These are phyloP conservation scores for Leccinum olivaceopallidum DNA, from an alignment of 768 basidiomycete species.

Conservation along the genomic window DNA sequence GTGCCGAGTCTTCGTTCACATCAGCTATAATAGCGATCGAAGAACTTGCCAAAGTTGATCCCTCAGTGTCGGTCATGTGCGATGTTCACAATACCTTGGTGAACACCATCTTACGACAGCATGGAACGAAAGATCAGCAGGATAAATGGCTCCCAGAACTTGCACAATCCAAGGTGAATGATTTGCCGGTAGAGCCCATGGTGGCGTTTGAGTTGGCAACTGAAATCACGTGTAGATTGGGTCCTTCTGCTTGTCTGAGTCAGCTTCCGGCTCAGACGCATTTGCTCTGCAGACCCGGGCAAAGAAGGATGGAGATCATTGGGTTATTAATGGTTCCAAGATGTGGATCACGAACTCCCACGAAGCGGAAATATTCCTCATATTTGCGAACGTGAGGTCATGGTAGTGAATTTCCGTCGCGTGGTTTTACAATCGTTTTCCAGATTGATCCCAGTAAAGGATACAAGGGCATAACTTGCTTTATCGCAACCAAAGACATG, in stretches of 20 bases:
- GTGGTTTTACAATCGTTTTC: neutral
- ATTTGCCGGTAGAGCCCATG: neutral
- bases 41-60: slow-evolving; percentile 95
- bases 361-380: slow-evolving; percentile 88
- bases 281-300: slow-evolving; percentile 96
- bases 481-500: slow-evolving; percentile 95
- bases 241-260: slow-evolving; percentile 93
- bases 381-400: slow-evolving; percentile 87
- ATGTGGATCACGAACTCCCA: slow-evolving; percentile 99
- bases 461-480: slow-evolving; percentile 99
- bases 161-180: slow-evolving; percentile 66
- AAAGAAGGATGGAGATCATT: slow-evolving; percentile 80
- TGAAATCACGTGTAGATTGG: slow-evolving; percentile 63
- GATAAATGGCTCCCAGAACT: slow-evolving; percentile 88
- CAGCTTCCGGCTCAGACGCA: slow-evolving; percentile 93
- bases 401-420: neutral
- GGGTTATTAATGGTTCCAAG: slow-evolving; percentile 94
- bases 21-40: slow-evolving; percentile 96
- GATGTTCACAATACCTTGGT: slow-evolving; percentile 99
- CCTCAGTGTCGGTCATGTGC: slow-evolving; percentile 93
- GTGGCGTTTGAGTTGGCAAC: neutral
- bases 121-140: slow-evolving; percentile 83
- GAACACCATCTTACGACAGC: slow-evolving; percentile 88
- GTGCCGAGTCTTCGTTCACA: slow-evolving; percentile 89
- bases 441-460: slow-evolving; percentile 87